Base-by-base conservation (phyloP, 1,284 basidiomycete genomes). In the Trichosporon sp. region DNA sequence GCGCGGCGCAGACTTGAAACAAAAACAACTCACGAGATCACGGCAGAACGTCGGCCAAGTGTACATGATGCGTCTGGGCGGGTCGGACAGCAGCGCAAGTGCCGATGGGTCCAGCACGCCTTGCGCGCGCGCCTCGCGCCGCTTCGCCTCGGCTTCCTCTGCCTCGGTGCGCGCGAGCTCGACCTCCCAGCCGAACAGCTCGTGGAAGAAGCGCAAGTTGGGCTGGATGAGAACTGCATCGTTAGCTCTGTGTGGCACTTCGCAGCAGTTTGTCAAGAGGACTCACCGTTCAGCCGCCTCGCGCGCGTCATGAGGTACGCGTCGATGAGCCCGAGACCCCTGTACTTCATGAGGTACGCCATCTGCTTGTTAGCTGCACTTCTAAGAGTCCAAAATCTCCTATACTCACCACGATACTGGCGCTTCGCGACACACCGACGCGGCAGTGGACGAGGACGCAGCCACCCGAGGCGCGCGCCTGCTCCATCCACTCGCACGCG, bases 321-420 rank as follows among this genome's bases (percentile, higher is more conserved):
- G 77, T 95, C 93, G 72, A 95, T 92, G 66, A 98, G 88, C 53
- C 91, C 90, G 65, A 97, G 85, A 53, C 87, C 86, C n/a, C 95
- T 88, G 78, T 95, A 89, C 78, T 95, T 92, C 95, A 98, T 98
- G 76, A 97, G 91, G 83, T 98, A 98, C 9, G 95, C 96, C 78
- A 99, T 95, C 88, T 83, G 68, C 21, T 11, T 2, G 32, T 29
- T 29, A 66, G 63, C 58, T 53, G 12, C 12, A 3, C 4, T 29
- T n/a, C n/a, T n/a, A n/a, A n/a, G n/a, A n/a, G 15, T 1, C 9
- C 27, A n/a, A 32, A 8, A 53, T 42, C 3, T n/a, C 3, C 32
- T 9, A 31, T 18, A 87, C 88, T 81, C 76, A 90, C 89, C 68
- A 92, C 92, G 70, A 98, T 93, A 47, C 93, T 96, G 21, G 95